These are phyloP conservation scores for Colletotrichum eleusines DNA, from an alignment of 2,329 filamentous ascomycete species.

Conservation along the genomic window DNA sequence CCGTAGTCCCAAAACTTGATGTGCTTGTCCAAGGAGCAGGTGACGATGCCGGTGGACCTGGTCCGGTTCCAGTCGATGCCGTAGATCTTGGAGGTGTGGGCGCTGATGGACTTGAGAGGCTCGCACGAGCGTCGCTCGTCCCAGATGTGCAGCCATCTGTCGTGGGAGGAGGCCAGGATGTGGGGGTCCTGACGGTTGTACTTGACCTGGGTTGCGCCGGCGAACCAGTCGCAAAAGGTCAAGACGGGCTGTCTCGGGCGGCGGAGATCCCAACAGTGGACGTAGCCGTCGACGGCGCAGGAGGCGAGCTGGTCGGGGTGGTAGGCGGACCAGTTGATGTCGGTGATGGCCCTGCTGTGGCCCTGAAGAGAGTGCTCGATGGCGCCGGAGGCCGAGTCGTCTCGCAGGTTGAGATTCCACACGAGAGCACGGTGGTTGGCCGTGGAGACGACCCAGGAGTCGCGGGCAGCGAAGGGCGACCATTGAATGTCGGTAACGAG, in stretches of 20 bases:
- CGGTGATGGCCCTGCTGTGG: slow-evolving; percentile 88
- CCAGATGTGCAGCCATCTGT: slow-evolving; percentile 90
- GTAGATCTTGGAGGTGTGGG: slow-evolving; percentile 94
- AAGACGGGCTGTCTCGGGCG: slow-evolving; percentile 78
- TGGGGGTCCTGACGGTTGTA: slow-evolving; percentile 91
- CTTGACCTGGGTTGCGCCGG: slow-evolving; percentile 94
- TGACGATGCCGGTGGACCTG: slow-evolving; percentile 77
- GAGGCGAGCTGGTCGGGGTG: slow-evolving; percentile 91
- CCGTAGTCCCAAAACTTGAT: slow-evolving; percentile 93
- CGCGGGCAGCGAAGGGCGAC: slow-evolving; percentile 90
- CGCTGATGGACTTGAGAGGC: slow-evolving; percentile 85
- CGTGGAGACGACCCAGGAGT: slow-evolving; percentile 94
- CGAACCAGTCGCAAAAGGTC: slow-evolving; percentile 92
- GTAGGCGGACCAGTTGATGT: slow-evolving; percentile 95
- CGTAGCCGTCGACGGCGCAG: slow-evolving; percentile 92
- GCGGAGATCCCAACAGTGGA: slow-evolving; percentile 92
- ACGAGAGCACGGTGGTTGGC: slow-evolving; percentile 95
- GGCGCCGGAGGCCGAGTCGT: slow-evolving; percentile 76
- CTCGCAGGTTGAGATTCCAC: slow-evolving; percentile 87
- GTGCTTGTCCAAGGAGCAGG: slow-evolving; percentile 90
- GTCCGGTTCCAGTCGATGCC: slow-evolving; percentile 94
- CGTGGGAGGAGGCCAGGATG: slow-evolving; percentile 90
- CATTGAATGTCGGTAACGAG: slow-evolving; percentile 96
- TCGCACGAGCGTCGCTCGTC: slow-evolving; percentile 83
- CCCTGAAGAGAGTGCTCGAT: slow-evolving; percentile 91